Evolutionary conservation across 2,329 filamentous ascomycete species (phyloP), one percentile per base, ranked within the genome.

Genomic region (Xylariaceae sp.): DNA sequence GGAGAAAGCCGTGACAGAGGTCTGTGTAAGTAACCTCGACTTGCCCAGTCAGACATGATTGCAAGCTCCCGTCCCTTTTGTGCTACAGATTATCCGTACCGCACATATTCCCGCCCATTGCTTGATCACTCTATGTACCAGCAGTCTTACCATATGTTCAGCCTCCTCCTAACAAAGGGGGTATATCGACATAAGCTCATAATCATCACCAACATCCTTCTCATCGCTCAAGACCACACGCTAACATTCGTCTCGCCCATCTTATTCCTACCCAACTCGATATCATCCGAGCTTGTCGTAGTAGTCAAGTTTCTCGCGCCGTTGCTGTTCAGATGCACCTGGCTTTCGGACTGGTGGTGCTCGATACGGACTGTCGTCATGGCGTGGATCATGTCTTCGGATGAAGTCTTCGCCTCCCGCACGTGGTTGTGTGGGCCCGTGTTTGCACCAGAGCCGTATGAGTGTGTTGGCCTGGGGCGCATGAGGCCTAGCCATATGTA

Each of bases 401-500:
- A 39, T 1, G 50, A 52, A 5, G 9, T 11, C 9, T 52, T 52
- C n/a, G 15, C 50, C 2, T 52, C 50, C n/a, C 15, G 34, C 23
- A 11, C n/a, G 34, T 13, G 50, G 34, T 52, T 34, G 3, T 39
- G 35, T 8, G n/a, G 8, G 1, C n/a, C 15, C 4, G 10, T 11
- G 10, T 11, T 35, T 6, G 13, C n/a, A 13, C n/a, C 23, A 2
- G 50, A 17, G n/a, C 23, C 13, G 15, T 49, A 45, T n/a, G 42
- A 45, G 6, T 11, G 42, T 5, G 42, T 15, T n/a, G 42, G 42
- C n/a, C 6, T 13, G 11, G 10, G 10, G 23, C 23, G 30, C 49
- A 35, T 55, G 45, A 49, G 53, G 11, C 53, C 30, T 6, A 55
- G 17, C 53, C 53, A 48, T 11, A 10, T 34, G 30, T 49, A 68